phyloP scores from a whole-genome alignment of 176 grass and related monocot species.

The Lolium perenne region DNA sequence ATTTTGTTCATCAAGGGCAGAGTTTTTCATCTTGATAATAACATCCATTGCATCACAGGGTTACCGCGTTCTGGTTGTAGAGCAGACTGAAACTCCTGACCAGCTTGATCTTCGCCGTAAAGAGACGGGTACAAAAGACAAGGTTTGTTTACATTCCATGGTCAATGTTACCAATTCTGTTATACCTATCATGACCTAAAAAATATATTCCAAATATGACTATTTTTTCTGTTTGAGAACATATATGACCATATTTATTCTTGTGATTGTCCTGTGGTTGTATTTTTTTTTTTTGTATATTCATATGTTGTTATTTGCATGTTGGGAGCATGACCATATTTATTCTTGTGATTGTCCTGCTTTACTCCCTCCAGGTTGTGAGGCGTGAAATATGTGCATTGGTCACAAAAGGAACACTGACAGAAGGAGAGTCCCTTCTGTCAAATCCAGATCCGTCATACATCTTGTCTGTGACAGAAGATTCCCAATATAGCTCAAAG shows the following conservation, averaged over 20 bases:
- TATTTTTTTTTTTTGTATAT: conserved; percentile 26
- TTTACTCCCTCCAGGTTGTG: conserved; percentile 82
- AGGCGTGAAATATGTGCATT: conserved; percentile 96
- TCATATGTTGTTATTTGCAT: conserved; percentile 9
- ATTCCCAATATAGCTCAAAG: conserved; percentile 50
- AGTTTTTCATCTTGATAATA: conserved; percentile 36
- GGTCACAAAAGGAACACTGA: conserved; percentile 91
- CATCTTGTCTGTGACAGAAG: conserved; percentile 82
- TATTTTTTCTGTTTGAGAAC: conserved; percentile 13
- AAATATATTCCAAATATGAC: conserved; percentile 17
- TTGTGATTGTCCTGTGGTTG: neutral
- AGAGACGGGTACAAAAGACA: conserved; percentile 88
- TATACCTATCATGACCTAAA: conserved; percentile 14
- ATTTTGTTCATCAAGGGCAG: conserved; percentile 30
- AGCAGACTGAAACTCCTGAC: conserved; percentile 96
- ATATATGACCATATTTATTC: neutral
- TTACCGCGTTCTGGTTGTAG: conserved; percentile 90
- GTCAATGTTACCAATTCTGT: conserved; percentile 20
- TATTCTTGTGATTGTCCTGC: conserved; percentile 33
- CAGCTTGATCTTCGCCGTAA: conserved; percentile 92
- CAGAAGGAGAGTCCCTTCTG: conserved; percentile 81
- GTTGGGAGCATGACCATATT: conserved; percentile 7
- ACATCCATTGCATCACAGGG: conserved; percentile 58
- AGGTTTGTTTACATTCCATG: conserved; percentile 60
- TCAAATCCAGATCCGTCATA: conserved; percentile 85